phyloP scores from a whole-genome alignment of 225 moss, liverwort and hornwort genomes.

The Physcomitrellopsis africana region DNA sequence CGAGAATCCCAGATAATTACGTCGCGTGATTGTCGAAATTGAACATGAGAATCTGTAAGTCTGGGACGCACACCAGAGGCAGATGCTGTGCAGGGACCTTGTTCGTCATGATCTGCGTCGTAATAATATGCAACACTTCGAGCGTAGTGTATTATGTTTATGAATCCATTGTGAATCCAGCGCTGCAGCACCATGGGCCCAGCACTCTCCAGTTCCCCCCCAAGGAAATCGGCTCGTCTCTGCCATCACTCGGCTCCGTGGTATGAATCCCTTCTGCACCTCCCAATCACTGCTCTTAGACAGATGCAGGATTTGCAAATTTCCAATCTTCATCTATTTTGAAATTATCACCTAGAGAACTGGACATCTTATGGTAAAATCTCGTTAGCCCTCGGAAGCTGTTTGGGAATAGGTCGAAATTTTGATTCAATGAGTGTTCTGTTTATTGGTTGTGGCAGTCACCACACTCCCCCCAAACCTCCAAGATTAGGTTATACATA shows the following conservation, averaged over 20 bases:
- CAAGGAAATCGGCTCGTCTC: background rate
- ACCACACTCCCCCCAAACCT: constrained; percentile 23
- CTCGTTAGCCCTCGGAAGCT: too few relatives aligned
- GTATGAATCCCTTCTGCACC: background rate
- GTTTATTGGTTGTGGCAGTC: constrained; percentile 19
- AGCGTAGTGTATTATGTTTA: background rate
- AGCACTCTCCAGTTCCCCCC: constrained; percentile 21
- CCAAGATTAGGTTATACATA: constrained; percentile 30
- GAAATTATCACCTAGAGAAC: too few relatives aligned
- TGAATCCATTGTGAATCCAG: constrained; percentile 8
- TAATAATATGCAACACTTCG: constrained; percentile 25
- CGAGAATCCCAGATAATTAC: background rate
- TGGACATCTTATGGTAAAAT: too few relatives aligned
- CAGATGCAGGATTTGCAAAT: too few relatives aligned
- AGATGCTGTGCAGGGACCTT: constrained; percentile 1
- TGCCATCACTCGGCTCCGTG: background rate
- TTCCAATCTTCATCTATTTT: too few relatives aligned
- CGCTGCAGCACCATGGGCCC: constrained; percentile 22
- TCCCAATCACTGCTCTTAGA: background rate
- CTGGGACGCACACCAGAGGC: constrained; percentile 8
- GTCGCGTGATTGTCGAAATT: background rate
- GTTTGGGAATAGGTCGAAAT: background rate
- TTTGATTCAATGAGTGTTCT: background rate
- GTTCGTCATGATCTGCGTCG: constrained; percentile 17
- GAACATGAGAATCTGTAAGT: constrained; percentile 36